Conservation (phyloP, 2,329 filamentous ascomycete genomes). For the Chrysoporthe austroafricana region DNA sequence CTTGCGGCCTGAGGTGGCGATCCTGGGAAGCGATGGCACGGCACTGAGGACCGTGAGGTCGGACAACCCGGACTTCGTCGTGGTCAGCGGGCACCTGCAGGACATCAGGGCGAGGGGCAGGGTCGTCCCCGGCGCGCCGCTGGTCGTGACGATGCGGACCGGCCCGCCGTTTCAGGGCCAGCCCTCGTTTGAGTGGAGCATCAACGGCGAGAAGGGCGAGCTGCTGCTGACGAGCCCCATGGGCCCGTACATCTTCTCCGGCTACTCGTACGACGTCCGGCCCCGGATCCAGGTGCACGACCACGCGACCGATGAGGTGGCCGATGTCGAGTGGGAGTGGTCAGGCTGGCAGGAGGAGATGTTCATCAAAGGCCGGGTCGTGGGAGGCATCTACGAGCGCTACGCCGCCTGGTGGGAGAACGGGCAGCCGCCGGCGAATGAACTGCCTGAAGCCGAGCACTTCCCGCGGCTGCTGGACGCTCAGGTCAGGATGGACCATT, state of each 20-base stretch:
- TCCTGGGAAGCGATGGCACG: background rate
- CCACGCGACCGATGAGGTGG: conserved; percentile 40
- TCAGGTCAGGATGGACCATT: conserved; percentile 10
- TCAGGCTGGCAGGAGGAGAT: conserved; percentile 43
- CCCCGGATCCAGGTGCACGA: conserved; percentile 47
- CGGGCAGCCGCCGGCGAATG: background rate
- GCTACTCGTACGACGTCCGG: conserved; percentile 38
- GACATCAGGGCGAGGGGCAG: conserved; percentile 30
- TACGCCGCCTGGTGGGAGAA: conserved; percentile 38
- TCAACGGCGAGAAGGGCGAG: conserved; percentile 57
- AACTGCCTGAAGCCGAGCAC: conserved; percentile 10
- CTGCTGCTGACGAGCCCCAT: conserved; percentile 43
- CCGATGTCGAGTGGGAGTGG: conserved; percentile 40
- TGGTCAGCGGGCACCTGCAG: conserved; percentile 40
- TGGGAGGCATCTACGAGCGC: conserved; percentile 53
- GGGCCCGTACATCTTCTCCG: conserved; percentile 29
- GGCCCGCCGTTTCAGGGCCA: conserved; percentile 54
- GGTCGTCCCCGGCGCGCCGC: conserved; percentile 41
- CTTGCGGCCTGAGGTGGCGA: conserved; percentile 10
- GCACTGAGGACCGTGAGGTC: conserved; percentile 28
- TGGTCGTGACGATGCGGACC: conserved; percentile 50
- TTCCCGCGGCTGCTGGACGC: conserved; percentile 16
- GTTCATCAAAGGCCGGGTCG: conserved; percentile 40
- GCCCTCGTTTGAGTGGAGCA: conserved; percentile 51
- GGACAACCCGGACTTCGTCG: conserved; percentile 38